These are phyloP conservation scores for Hyaloperonospora arabidopsidis DNA, from an alignment of 352 stramenopile species.

Conservation along the genomic window DNA sequence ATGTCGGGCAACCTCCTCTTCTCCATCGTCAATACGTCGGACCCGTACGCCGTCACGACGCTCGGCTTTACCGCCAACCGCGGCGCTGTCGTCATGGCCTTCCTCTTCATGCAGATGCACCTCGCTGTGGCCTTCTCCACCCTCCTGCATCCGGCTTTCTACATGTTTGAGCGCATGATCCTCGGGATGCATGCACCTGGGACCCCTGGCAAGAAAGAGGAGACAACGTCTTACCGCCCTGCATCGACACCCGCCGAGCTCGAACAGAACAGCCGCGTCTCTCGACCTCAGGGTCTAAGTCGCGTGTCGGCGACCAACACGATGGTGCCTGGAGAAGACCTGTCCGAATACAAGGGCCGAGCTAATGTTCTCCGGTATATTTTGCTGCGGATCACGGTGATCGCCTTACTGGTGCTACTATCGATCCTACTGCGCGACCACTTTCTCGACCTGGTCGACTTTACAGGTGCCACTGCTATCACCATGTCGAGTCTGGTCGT, in stretches of 20 bases:
- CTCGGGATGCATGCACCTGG: slow-evolving; percentile 18
- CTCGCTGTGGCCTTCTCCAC: slow-evolving; percentile 21
- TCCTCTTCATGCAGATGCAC: slow-evolving; percentile 28
- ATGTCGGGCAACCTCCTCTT: slow-evolving; percentile 28
- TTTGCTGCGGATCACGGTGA: slow-evolving; percentile 26
- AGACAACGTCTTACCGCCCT: slow-evolving; percentile 28
- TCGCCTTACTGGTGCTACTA: slow-evolving; percentile 27
- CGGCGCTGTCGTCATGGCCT: slow-evolving; percentile 20
- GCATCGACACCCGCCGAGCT: slow-evolving; percentile 23
- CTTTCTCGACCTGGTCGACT: slow-evolving; percentile 42
- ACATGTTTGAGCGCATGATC: slow-evolving; percentile 23
- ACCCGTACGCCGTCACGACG: slow-evolving; percentile 14
- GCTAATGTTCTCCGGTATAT: slow-evolving; percentile 32
- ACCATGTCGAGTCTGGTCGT: slow-evolving; percentile 38
- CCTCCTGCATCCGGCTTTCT: slow-evolving; percentile 24
- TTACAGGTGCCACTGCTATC: slow-evolving; percentile 39
- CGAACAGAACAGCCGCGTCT: slow-evolving; percentile 20
- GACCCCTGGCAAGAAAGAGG: slow-evolving; percentile 6
- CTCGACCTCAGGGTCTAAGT: slow-evolving; percentile 3
- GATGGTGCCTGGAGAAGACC: slow-evolving; percentile 24
- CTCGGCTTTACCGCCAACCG: slow-evolving; percentile 17
- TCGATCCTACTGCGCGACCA: slow-evolving; percentile 39
- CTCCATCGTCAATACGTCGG: slow-evolving; percentile 15
- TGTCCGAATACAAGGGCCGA: slow-evolving; percentile 31
- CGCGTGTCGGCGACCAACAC: slow-evolving; percentile 10